A percentile compares a stretch with the other conserved stretches of the same genome.
Evolutionary conservation across 2,329 filamentous ascomycete genomes (phyloP).

Genomic region (Delphinella strobiligena): DNA sequence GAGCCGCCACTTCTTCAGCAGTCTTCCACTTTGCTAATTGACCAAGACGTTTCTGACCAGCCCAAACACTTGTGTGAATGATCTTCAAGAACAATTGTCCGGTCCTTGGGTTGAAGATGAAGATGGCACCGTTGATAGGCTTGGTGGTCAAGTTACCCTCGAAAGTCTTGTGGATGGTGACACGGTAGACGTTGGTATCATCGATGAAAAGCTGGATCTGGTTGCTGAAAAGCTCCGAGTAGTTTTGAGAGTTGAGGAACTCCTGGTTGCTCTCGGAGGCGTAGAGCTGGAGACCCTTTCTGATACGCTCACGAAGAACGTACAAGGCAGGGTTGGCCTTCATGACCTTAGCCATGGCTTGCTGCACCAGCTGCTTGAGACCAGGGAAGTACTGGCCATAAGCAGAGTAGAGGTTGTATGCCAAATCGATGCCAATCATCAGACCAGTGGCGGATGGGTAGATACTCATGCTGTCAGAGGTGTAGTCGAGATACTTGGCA

Average conservation of each 20-base stretch:
- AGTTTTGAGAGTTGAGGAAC: constrained; percentile 98
- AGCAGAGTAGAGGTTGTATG: constrained; percentile 96
- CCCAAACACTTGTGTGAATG: constrained; percentile 98
- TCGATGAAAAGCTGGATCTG: constrained; percentile 98
- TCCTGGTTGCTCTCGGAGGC: constrained; percentile 98
- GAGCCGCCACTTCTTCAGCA: constrained; percentile 94
- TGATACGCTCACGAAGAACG: constrained; percentile 90
- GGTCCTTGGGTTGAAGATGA: constrained; percentile 99
- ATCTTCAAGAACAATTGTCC: constrained; percentile 98
- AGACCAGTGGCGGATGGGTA: constrained; percentile 93
- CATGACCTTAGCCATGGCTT: constrained; percentile 99
- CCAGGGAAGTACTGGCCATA: constrained; percentile 99
- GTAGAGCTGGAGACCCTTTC: constrained; percentile 95
- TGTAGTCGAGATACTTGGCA: constrained; percentile 98
- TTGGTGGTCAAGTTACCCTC: constrained; percentile 98
- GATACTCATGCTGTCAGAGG: constrained; percentile 95
- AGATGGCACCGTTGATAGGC: constrained; percentile 98
- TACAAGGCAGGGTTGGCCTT: constrained; percentile 97
- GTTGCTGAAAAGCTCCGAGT: constrained; percentile 97
- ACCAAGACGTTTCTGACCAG: constrained; percentile 95
- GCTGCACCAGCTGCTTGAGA: constrained; percentile 86
- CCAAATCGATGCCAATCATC: constrained; percentile 95
- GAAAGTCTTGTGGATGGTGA: constrained; percentile 99
- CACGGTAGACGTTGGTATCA: constrained; percentile 97
- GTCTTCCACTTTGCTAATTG: constrained; percentile 99